These are phyloP conservation scores for Starmerella bombi DNA, from an alignment of 805 yeast species.

Conservation along the genomic window DNA sequence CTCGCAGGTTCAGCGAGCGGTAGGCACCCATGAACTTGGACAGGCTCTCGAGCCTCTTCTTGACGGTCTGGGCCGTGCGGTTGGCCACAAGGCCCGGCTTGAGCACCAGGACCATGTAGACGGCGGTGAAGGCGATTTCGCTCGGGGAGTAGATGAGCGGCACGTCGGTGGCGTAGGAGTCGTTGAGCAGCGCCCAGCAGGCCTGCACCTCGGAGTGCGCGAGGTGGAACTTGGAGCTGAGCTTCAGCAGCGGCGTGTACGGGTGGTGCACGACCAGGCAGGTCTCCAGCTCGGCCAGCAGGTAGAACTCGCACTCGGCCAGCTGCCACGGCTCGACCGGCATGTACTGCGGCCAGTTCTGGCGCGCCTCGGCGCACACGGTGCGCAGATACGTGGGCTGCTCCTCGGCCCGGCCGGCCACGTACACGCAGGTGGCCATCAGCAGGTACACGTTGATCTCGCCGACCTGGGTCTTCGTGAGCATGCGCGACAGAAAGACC, in stretches of 20 bases:
- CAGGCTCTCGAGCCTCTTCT: conserved; percentile 40
- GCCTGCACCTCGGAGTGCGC: conserved; percentile 53
- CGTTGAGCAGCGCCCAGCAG: conserved; percentile 82
- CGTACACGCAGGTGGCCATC: conserved; percentile 72
- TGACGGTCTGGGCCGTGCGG: conserved; percentile 27
- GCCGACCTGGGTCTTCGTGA: conserved; percentile 44
- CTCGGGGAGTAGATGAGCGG: conserved; percentile 82
- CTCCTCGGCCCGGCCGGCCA: conserved; percentile 90
- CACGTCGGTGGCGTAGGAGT: conserved; percentile 75
- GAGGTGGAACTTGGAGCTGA: conserved; percentile 43
- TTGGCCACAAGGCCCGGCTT: conserved; percentile 27
- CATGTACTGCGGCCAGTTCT: conserved; percentile 87
- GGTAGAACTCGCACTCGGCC: conserved; percentile 90
- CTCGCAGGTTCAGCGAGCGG: conserved; percentile 63
- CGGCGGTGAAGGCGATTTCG: conserved; percentile 64
- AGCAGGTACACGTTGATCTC: conserved; percentile 74
- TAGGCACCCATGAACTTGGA: conserved; percentile 53
- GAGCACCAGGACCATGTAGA: conserved; percentile 63
- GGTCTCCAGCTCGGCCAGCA: conserved; percentile 64
- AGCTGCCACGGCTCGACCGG: conserved; percentile 83
- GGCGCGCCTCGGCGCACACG: conserved; percentile 69
- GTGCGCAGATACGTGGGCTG: conserved; percentile 87
- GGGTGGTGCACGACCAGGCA: conserved; percentile 33
- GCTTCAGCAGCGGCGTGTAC: conserved; percentile 27
- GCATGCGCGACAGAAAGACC: conserved; percentile 64